Base-by-base conservation (phyloP, 495 filamentous ascomycete genomes). In the Xylaria cubensis region DNA sequence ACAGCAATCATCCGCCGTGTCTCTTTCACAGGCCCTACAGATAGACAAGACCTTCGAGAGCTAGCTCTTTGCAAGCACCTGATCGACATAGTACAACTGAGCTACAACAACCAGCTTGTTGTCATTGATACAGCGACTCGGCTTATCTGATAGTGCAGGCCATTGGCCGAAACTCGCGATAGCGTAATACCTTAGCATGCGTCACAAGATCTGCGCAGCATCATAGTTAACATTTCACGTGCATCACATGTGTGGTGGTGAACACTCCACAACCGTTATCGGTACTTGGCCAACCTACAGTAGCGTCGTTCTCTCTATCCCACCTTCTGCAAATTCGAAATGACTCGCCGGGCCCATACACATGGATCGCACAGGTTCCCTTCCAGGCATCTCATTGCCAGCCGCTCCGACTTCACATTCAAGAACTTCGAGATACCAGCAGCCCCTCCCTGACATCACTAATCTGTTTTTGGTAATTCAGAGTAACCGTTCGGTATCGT, bases 181-280 rank as follows among this genome's bases (percentile, higher is more conserved):
- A 42, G 68, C 36, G 42, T 44, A 34, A 67, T 67, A 36, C 65
- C 34, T 32, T 42, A 48, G 42, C 42, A 41, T 64, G n/a, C n/a
- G 58, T 64, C 48, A 71, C 69, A 34, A 32, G 46, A 50, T 71
- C 69, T 62, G 9, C 55, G 68, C 68, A 64, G 68, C 58, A 64
- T 56, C 39, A 36, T 46, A 15, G 50, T 64, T 64, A 36, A 62
- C 59, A 71, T 71, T 71, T 71, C 69, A 71, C 69, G 59, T 71
- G 69, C 67, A 51, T 59, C 64, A 67, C 46, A 67, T 53, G 64
- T 32, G 64, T 34, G 9, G 64, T 55, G 29, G n/a, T 39, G 8
- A 24, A 24, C 29, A 24, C 64, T 48, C 34, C 64, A 67, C 42
- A 39, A 34, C 50, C 65, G 65, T 56, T 67, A 67, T 56, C 65